Conservation (phyloP, 1,284 basidiomycete species). For the Phlebopus sp. region DNA sequence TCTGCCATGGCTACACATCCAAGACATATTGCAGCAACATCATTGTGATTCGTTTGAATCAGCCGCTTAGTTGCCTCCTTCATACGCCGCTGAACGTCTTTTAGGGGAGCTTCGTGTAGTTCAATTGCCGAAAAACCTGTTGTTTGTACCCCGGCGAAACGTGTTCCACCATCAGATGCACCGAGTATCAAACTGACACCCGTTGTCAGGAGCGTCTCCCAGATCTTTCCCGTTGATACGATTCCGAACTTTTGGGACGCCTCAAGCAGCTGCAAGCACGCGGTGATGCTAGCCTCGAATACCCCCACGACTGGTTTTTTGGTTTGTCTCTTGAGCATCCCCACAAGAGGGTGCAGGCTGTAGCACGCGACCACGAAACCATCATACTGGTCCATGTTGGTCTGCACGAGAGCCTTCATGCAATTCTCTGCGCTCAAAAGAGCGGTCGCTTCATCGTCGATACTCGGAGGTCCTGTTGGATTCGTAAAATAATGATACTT, state of each 20-base stretch:
- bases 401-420: slow-evolving; percentile 24
- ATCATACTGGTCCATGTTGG: slow-evolving; percentile 23
- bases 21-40: slow-evolving; percentile 37
- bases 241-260: slow-evolving; percentile 38
- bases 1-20: slow-evolving; percentile 52
- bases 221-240: slow-evolving; percentile 46
- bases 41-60: slow-evolving; percentile 12
- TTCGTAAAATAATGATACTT: slow-evolving; percentile 37
- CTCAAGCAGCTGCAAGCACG: slow-evolving; percentile 11
- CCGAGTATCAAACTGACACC: slow-evolving; percentile 28
- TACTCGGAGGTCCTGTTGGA: slow-evolving; percentile 36
- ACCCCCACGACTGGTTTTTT: slow-evolving; percentile 42
- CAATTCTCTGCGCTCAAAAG: slow-evolving; percentile 37
- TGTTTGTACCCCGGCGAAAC: slow-evolving; percentile 41
- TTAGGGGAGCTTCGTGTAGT: slow-evolving; percentile 36
- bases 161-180: neutral
- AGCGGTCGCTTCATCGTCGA: slow-evolving; percentile 40
- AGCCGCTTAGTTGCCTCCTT: slow-evolving; percentile 30
- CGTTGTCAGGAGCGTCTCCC: slow-evolving; percentile 41
- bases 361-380: slow-evolving; percentile 50
- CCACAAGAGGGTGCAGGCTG: slow-evolving; percentile 46
- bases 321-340: slow-evolving; percentile 37
- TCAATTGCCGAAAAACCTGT: slow-evolving; percentile 44
- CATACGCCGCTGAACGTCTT: slow-evolving; percentile 37
- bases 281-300: slow-evolving; percentile 44